Evolutionary conservation across 2,329 filamentous ascomycete species (phyloP), one percentile per base, ranked within the genome.

Genomic region (Curvularia sp.): DNA sequence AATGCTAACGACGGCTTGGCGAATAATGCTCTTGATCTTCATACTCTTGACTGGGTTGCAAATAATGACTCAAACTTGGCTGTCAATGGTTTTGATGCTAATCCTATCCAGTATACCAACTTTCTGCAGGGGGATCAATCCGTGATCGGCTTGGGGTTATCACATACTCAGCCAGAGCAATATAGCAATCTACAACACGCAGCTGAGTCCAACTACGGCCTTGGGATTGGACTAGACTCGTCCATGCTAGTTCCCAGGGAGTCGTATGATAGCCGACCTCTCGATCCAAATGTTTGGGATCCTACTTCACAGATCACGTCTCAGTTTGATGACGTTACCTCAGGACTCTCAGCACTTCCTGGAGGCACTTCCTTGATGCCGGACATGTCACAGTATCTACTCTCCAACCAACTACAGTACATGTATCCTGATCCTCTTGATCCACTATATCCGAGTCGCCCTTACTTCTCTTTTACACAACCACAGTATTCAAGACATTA

Each of bases 271-370:
- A 23, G 38, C 36, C 32, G 9, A 10, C 30, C 30, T n/a, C 9
- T 28, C 19, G 34, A 47, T 21, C 9, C 21, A 6, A 34, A 32
- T 42, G n/a, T 4, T 3, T 58, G 51, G 55, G 34, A 43, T 32
- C 7, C 38, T 13, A 21, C 41, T 23, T 48, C 30, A 23, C 12
- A 28, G 27, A 27, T 23, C 5, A n/a, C 8, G n/a, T 12, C 49
- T 18, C 34, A 32, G 5, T 21, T 49, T 23, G 25, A 43, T 30
- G 30, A 41, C 6, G 34, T 53, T 12, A 60, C 60, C 23, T 49
- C 53, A 7, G 60, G 56, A 7, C 21, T 62, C 6, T 60, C 53
- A 12, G 57, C 57, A 8, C 18, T 62, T 19, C 60, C 60, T 15
- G 28, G 47, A 12, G 49, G 53, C 15, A 51, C 38, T 38, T 23